phyloP scores from a whole-genome alignment of 2,329 filamentous ascomycete species.

The Ascochyta viciae-villosae region DNA sequence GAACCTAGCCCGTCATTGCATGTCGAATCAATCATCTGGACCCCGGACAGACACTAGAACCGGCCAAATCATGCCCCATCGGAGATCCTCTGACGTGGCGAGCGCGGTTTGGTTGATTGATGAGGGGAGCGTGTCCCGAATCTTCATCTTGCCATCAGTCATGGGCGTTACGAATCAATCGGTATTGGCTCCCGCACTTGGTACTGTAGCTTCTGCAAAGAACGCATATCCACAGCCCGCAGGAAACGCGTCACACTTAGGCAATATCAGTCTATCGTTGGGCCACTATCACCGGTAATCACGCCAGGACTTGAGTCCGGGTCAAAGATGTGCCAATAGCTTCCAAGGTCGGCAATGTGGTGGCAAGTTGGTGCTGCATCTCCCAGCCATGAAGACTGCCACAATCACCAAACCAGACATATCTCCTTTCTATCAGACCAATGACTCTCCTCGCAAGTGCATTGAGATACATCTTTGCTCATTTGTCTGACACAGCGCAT shows the following conservation, averaged over 20 bases:
- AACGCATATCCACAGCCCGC: slow-evolving; percentile 39
- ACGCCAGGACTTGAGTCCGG: slow-evolving; percentile 37
- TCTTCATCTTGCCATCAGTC: slow-evolving; percentile 50
- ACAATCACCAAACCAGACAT: slow-evolving; percentile 36
- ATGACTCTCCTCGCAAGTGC: slow-evolving; percentile 35
- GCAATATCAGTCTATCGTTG: slow-evolving; percentile 39
- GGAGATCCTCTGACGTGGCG: slow-evolving; percentile 62
- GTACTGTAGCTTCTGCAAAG: slow-evolving; percentile 38
- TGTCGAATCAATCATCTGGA: slow-evolving; percentile 54
- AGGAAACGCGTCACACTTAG: slow-evolving; percentile 44
- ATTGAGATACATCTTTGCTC: slow-evolving; percentile 26
- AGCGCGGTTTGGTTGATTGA: slow-evolving; percentile 53
- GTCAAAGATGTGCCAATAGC: slow-evolving; percentile 26
- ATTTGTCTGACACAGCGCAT: slow-evolving; percentile 19
- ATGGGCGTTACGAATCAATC: slow-evolving; percentile 44
- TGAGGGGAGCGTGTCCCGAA: slow-evolving; percentile 47
- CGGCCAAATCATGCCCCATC: slow-evolving; percentile 56
- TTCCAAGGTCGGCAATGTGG: slow-evolving; percentile 32
- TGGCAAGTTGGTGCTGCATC: slow-evolving; percentile 44
- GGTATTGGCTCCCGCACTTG: slow-evolving; percentile 36
- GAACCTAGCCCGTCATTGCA: slow-evolving; percentile 53
- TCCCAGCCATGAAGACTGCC: slow-evolving; percentile 26
- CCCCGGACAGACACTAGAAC: slow-evolving; percentile 54
- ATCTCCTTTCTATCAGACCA: slow-evolving; percentile 39
- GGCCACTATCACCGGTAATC: slow-evolving; percentile 45